Percentiles rank a stretch among this genome's conserved stretches.
These are phyloP conservation scores for Byssoonygena ceratinophila DNA, from an alignment of 2,329 filamentous ascomycete species.

Conservation along the genomic window DNA sequence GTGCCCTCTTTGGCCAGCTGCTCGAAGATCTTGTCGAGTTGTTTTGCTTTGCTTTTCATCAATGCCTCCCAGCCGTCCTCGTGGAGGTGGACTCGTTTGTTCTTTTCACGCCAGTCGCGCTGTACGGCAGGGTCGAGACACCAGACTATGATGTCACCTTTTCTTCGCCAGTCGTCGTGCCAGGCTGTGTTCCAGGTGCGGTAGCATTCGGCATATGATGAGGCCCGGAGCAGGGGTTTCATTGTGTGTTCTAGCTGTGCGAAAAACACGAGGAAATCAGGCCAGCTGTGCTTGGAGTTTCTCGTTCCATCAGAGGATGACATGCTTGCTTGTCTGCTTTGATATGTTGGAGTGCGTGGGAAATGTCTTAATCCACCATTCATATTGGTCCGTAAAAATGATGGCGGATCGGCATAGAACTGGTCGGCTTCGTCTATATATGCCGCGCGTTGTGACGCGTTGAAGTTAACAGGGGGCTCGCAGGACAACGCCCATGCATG, in stretches of 20 bases:
- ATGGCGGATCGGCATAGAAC: slow-evolving; percentile 61
- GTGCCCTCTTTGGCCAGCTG: slow-evolving; percentile 22
- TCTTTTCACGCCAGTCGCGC: slow-evolving; percentile 26
- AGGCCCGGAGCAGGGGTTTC: slow-evolving; percentile 33
- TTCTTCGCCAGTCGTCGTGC: slow-evolving; percentile 52
- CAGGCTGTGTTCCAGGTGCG: slow-evolving; percentile 51
- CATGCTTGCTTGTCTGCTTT: slow-evolving; percentile 8
- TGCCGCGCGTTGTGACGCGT: slow-evolving; percentile 46
- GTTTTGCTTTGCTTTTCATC: slow-evolving; percentile 21
- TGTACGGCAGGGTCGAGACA: slow-evolving; percentile 35
- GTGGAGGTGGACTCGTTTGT: slow-evolving; percentile 9
- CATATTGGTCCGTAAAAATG: slow-evolving; percentile 51
- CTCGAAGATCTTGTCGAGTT: slow-evolving; percentile 31
- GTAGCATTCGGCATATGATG: slow-evolving; percentile 48
- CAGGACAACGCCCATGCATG: slow-evolving; percentile 78
- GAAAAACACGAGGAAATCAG: slow-evolving; percentile 46
- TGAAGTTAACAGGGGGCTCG: slow-evolving; percentile 69
- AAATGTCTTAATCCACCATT: slow-evolving; percentile 28
- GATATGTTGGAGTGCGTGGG: slow-evolving; percentile 28
- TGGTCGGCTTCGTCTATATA: slow-evolving; percentile 87
- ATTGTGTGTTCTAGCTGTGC: slow-evolving; percentile 46
- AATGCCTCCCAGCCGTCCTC: slow-evolving; percentile 3
- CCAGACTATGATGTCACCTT: slow-evolving; percentile 55
- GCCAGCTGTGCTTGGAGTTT: slow-evolving; percentile 31
- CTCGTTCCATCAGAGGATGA: not conserved